Base-by-base conservation (phyloP, 1,284 basidiomycete species). In the Cryptococcus jaspeensis region DNA sequence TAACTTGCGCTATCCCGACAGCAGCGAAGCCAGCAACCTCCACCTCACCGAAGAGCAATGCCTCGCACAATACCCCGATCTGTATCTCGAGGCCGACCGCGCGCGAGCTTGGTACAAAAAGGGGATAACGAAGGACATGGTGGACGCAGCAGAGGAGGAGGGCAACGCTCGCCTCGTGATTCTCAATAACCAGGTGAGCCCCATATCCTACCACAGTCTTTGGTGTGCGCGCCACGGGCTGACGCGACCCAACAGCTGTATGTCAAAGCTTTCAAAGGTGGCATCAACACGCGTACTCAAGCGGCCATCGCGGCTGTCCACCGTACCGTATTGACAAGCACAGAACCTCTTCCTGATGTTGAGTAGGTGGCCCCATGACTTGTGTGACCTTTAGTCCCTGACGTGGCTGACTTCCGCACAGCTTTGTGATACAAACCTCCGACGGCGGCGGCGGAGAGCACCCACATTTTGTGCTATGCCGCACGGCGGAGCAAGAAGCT, bases 41-140 rank as follows among this genome's bases (percentile, higher is more conserved):
- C 69, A 67, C 11, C 58, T 75, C 25, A 67, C 61, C 0, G 53
- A 55, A n/a, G 57, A 54, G 1, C 64, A 74, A 60, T 77, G 75
- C 55, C 44, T 64, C 20, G 50, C 56, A 9, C 50, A 63, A 15
- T 75, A 66, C 55, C 74, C 73, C 0, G 61, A 64, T 5, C 63
- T 77, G 1, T 75, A 70, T 59, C 52, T 62, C 52, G 75, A 77
- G 47, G 70, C 73, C 13, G 74, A 77, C 39, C 58, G 74, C 18
- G 66, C 74, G 23, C 49, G 53, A 16, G 45, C 50, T 18, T 75
- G 62, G 50, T 75, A 64, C 56, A 55, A 55, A n/a, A 73, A 73
- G 9, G 75, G 74, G 0, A 61, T 77, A 5, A 67, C 54, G 13
- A 44, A 54, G 32, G 46, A 56, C 15, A 69, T 72, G 49, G 65